These are phyloP conservation scores for Naganishia cerealis DNA, from an alignment of 1,284 basidiomycete genomes.

Conservation along the genomic window DNA sequence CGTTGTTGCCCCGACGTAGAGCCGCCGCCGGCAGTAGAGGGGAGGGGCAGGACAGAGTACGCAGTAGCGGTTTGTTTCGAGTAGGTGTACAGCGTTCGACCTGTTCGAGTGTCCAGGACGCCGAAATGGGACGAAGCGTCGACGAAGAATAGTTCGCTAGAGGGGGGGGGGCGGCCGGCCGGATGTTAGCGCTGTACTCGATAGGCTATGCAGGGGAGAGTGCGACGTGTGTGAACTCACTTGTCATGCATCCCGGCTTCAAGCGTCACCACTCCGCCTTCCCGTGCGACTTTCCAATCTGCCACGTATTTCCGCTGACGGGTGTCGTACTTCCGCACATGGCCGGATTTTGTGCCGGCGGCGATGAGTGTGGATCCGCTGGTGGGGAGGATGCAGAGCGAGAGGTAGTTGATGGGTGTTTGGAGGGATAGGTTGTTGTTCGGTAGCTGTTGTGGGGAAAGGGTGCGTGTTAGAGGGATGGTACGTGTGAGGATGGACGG, in stretches of 20 bases:
- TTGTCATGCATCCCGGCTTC: conserved; percentile 66
- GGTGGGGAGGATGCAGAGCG: conserved; percentile 57
- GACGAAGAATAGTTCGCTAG: conserved; percentile 72
- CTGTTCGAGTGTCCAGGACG: conserved; percentile 72
- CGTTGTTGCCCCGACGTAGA: conserved; percentile 12
- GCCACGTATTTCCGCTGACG: conserved; percentile 65
- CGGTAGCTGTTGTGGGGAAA: conserved; percentile 60
- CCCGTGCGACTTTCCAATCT: conserved; percentile 52
- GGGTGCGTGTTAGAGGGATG: conserved; percentile 68
- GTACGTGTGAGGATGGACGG: background rate
- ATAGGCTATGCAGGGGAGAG: no score
- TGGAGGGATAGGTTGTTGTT: conserved; percentile 76
- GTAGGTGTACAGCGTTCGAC: conserved; percentile 69
- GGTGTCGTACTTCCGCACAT: conserved; percentile 76
- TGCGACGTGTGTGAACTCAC: no score
- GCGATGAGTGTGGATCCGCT: conserved; percentile 58
- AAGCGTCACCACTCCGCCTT: conserved; percentile 67
- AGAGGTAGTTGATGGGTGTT: conserved; percentile 76
- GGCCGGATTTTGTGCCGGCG: conserved; percentile 73
- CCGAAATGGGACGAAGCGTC: conserved; percentile 70
- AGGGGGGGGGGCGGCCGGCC: background rate
- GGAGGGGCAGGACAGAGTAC: conserved; percentile 43
- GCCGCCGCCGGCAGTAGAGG: background rate
- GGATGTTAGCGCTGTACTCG: conserved; percentile 3
- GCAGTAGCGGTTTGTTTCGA: conserved; percentile 51